phyloP scores from a whole-genome alignment of 78 protist species.

The Creolimax fragrantissima region DNA sequence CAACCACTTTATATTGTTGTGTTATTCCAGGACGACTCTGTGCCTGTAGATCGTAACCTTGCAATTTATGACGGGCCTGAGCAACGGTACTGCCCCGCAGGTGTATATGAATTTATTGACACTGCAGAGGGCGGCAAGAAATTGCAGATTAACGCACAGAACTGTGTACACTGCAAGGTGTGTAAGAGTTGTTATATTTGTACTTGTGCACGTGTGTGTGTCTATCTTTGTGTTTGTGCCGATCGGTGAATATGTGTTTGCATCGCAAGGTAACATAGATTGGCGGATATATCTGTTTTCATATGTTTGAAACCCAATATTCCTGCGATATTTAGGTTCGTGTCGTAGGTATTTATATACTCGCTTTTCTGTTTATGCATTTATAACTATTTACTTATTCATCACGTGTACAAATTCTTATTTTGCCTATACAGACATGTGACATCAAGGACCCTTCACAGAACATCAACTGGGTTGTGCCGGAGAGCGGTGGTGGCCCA shows the following conservation, averaged over 20 bases:
- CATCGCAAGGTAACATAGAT: too few relatives aligned
- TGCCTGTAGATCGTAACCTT: conserved; percentile 45
- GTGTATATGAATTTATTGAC: conserved; percentile 85
- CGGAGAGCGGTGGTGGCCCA: conserved; percentile 93
- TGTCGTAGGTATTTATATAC: background rate
- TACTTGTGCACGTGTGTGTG: too few relatives aligned
- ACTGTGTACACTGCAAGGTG: conserved; percentile 94
- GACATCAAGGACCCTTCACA: conserved; percentile 91
- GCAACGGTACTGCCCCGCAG: conserved; percentile 92
- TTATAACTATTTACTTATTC: too few relatives aligned
- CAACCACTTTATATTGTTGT: too few relatives aligned
- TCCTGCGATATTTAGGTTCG: background rate
- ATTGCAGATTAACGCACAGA: conserved; percentile 86
- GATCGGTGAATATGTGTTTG: too few relatives aligned
- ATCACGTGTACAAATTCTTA: too few relatives aligned
- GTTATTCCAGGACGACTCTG: conserved; percentile 4
- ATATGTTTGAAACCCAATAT: background rate
- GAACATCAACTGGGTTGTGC: conserved; percentile 83
- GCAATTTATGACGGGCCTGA: conserved; percentile 74
- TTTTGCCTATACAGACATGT: too few relatives aligned
- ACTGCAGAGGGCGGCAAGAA: conserved; percentile 17
- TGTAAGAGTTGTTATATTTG: too few relatives aligned
- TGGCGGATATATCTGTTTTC: too few relatives aligned
- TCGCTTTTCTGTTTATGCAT: background rate
- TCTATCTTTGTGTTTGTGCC: too few relatives aligned